Evolutionary conservation across 116 monocot genomes (phyloP), one percentile per base, ranked within the genome.

Genomic region (Phalaenopsis hybrid): DNA sequence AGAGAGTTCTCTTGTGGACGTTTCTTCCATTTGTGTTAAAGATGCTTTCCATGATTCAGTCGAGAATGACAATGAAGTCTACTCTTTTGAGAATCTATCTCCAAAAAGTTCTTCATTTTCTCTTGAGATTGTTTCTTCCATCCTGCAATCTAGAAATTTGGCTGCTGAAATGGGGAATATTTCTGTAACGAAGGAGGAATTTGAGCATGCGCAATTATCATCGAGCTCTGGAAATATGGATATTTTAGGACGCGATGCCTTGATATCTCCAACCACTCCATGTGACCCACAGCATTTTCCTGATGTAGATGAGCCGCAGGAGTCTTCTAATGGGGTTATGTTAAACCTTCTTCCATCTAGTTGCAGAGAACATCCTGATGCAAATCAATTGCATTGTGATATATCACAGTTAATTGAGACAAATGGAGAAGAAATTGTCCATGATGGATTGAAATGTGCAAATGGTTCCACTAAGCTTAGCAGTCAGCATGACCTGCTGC

Each of bases 1-100:
- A 44, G 48, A 72, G 52, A 83, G 20, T 63, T 41, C 78, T 81
- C 20, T 50, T 83, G 44, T 72, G 28, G 77, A 88, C 50, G 57
- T 67, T 55, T 18, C 37, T 73, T 18, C 13, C 33, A 45, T 57
- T 44, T 78, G 48, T 79, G 9, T 7, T 55, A n/a, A 84, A 84
- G 83, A 86, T 49, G 25, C 46, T 21, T 81, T n/a, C 5, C 57
- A 77, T 55, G 81, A 78, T 44, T 18, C 28, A 57, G 77, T 68
- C 8, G 58, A 52, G 57, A 55, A 55, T 15, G 79, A 82, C 49
- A 67, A 79, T 8, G 75, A n/a, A 63, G 49, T 12, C 57, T 55
- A 1, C 77, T 74, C 70, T 57, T 44, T 5, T 45, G 67, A 74
- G 65, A 44, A 63, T 25, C 41, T 41, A 31, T 69, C 51, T 20